A percentile compares a stretch with the other conserved stretches of the same genome.
Conservation (phyloP, 1,284 basidiomycete genomes). For the Stygiomarasmius scandens region DNA sequence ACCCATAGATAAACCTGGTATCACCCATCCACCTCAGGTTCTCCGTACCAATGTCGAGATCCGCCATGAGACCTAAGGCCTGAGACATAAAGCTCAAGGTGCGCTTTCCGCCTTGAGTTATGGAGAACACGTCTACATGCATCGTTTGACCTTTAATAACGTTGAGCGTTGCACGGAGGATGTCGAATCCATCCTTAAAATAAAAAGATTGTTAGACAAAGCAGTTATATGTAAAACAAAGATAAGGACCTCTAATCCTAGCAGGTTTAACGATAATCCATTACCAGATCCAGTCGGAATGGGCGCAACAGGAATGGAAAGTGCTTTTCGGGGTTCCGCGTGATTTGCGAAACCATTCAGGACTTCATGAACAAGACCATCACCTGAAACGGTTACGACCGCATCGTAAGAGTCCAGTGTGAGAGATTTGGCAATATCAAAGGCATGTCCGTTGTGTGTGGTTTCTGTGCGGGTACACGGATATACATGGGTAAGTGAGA, state of each 20-base stretch:
- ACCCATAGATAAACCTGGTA: conserved; percentile 84
- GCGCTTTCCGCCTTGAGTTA: conserved; percentile 68
- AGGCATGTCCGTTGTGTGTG: conserved; percentile 72
- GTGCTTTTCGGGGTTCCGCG: conserved; percentile 67
- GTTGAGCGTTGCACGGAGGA: conserved; percentile 78
- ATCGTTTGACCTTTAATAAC: conserved; percentile 85
- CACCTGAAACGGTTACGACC: conserved; percentile 85
- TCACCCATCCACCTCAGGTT: conserved; percentile 94
- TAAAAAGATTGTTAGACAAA: neutral
- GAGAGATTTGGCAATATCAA: conserved; percentile 67
- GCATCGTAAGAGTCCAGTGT: conserved; percentile 68
- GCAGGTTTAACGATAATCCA: conserved; percentile 74
- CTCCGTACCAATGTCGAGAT: conserved; percentile 88
- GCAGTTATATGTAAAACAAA: neutral
- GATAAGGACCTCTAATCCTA: conserved; percentile 59
- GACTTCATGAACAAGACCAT: conserved; percentile 91
- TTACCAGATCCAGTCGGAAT: conserved; percentile 91
- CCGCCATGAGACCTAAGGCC: conserved; percentile 89
- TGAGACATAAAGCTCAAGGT: conserved; percentile 90
- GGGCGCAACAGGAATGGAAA: conserved; percentile 79
- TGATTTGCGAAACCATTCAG: conserved; percentile 88
- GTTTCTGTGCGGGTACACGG: conserved; percentile 58
- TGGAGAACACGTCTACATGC: conserved; percentile 81
- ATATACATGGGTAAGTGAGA: conserved; percentile 9
- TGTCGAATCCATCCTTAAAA: conserved; percentile 71